A percentile compares a stretch with the other conserved stretches of the same genome.
Evolutionary conservation across 305 asterid genomes (phyloP).

Genomic region (Fraxinus angustifolia): DNA sequence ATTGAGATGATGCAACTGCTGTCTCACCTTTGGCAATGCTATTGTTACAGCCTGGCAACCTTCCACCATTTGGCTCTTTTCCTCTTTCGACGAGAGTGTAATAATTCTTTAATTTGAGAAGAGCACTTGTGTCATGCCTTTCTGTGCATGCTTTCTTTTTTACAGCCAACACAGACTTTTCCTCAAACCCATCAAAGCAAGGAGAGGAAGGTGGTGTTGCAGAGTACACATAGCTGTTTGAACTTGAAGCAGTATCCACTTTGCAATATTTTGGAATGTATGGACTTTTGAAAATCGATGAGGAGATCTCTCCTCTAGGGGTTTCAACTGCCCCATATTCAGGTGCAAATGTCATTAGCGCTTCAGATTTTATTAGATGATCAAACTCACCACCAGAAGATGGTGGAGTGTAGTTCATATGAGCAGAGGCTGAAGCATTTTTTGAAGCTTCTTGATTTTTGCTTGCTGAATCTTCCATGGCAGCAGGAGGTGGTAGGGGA

Average conservation of each 20-base stretch:
- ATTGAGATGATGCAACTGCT: constrained; percentile 44
- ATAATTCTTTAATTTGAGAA: constrained; percentile 55
- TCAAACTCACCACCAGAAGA: constrained; percentile 68
- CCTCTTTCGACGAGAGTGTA: constrained; percentile 73
- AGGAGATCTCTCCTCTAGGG: constrained; percentile 57
- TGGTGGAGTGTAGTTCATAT: constrained; percentile 41
- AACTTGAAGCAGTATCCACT: constrained; percentile 86
- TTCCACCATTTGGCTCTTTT: constrained; percentile 41
- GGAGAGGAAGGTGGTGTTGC: constrained; percentile 92
- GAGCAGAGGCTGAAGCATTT: constrained; percentile 45
- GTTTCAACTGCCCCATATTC: constrained; percentile 95
- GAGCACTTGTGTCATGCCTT: constrained; percentile 40
- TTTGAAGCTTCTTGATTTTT: constrained; percentile 61
- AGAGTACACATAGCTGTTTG: constrained; percentile 79
- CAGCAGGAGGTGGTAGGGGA: constrained; percentile 51
- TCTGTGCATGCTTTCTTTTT: constrained; percentile 49
- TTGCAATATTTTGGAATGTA: constrained; percentile 80
- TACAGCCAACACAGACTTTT: constrained; percentile 53
- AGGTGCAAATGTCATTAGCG: constrained; percentile 92
- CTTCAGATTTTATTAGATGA: constrained; percentile 92
- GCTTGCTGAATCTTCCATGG: constrained; percentile 59
- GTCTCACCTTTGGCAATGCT: constrained; percentile 44
- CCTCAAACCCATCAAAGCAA: constrained; percentile 61
- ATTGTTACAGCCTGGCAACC: constrained; percentile 32
- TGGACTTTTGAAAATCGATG: constrained; percentile 76